phyloP scores from a whole-genome alignment of 2,329 filamentous ascomycete genomes.

The Colletotrichum lini region DNA sequence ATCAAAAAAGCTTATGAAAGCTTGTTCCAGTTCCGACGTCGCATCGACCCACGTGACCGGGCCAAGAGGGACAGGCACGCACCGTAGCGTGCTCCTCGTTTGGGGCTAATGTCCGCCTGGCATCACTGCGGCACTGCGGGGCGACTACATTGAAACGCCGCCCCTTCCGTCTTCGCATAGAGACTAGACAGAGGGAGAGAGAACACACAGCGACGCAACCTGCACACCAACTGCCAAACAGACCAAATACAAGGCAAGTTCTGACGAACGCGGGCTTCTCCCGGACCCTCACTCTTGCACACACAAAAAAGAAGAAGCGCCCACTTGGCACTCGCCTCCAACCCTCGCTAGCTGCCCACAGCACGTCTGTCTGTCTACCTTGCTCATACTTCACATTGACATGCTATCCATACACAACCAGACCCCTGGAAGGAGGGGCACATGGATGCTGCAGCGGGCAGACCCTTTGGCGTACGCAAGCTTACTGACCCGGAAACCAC shows the following conservation, averaged over 20 bases:
- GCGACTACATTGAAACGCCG: constrained; percentile 21
- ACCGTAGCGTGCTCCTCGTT: constrained; percentile 8
- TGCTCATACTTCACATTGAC: constrained; percentile 21
- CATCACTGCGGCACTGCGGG: constrained; percentile 16
- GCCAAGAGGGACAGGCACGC: constrained; percentile 8
- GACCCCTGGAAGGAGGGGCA: constrained; percentile 20
- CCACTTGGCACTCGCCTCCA: constrained; percentile 18
- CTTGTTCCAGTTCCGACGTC: constrained; percentile 40
- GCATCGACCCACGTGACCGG: constrained; percentile 39
- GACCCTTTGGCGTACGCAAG: constrained; percentile 20
- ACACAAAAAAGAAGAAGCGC: not conserved
- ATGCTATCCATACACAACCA: constrained; percentile 1
- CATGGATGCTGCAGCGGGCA: constrained; percentile 24
- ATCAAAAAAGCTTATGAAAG: constrained; percentile 32
- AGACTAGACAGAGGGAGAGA: not conserved
- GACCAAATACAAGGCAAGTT: not conserved
- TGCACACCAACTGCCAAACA: not conserved
- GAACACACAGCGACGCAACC: constrained; percentile 9
- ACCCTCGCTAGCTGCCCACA: not conserved
- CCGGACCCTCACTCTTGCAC: constrained; percentile 4
- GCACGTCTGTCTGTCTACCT: constrained; percentile 2
- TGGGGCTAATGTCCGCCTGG: constrained; percentile 31
- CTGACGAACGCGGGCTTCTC: constrained; percentile 6
- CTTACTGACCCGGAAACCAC: constrained; percentile 27
- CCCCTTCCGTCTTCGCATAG: constrained; percentile 3